Evolutionary conservation across 805 yeast genomes (phyloP), one percentile per base, ranked within the genome.

Genomic region (Saccharomycopsis schoenii): DNA sequence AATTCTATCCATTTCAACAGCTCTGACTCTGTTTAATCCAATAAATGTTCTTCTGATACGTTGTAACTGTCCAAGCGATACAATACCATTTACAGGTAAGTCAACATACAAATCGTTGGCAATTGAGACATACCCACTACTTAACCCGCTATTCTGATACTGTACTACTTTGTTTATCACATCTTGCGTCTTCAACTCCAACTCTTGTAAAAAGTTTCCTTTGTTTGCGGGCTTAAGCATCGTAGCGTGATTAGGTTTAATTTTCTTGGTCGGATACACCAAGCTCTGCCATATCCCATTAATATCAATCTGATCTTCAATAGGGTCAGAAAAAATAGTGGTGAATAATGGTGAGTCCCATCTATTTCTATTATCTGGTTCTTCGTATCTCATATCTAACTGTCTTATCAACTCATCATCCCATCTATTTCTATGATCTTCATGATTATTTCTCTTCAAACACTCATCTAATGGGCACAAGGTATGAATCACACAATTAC

Each of bases 331-430:
- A 17, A 67, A 67, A 2, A 84, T 80, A 0, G 92, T 72, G 0
- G 89, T 83, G 69, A 91, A 85, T 63, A 93, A 74, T 5, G 99
- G 99, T 3, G 96, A 83, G 69, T 94, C 99, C 99, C 99, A 94
- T 62, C 97, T 75, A 34, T 86, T 82, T 68, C 82, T 81, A 39
- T 84, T 83, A 69, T 89, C 87, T 0, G 99, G 99, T 70, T 94
- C 99, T 72, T 94, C 99, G 69, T 85, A 94, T 62, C 99, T 73
- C 83, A 91, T 88, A 2, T 83, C 80, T 61, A 93, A 74, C 58
- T 86, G 92, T 15, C 78, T 78, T 47, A 91, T 74, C 34, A 89
- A 72, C 40, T 81, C 83, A 1, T 76, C 77, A 55, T 83, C 85
- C 97, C 97, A 91, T 14, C 74, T 71, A 6, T 74, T 73, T 2